Conservation (phyloP, 1,139 yeast species). For the Kurtzmaniella quercitrusa region DNA sequence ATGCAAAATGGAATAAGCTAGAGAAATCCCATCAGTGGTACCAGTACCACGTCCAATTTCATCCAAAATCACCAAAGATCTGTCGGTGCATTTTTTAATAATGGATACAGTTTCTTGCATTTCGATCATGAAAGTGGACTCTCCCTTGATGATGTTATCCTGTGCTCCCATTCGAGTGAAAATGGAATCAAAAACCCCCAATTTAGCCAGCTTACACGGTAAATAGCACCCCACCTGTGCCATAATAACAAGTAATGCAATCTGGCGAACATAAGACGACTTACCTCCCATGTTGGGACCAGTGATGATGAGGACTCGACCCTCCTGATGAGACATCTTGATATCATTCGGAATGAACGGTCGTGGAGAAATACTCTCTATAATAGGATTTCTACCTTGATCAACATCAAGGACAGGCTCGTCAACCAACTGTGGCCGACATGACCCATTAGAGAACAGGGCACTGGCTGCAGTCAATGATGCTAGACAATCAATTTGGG, state of each 20-base stretch:
- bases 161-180: slow-evolving; percentile 67
- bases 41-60: slow-evolving; percentile 90
- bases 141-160: slow-evolving; percentile 63
- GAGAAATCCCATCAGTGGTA: slow-evolving; percentile 83
- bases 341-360: slow-evolving; percentile 71
- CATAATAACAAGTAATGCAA: slow-evolving; percentile 54
- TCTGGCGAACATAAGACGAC: slow-evolving; percentile 62
- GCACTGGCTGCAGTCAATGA: slow-evolving; percentile 66
- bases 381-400: slow-evolving; percentile 76
- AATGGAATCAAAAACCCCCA: slow-evolving; percentile 60
- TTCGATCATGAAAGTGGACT: slow-evolving; percentile 76
- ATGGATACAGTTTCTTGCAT: slow-evolving; percentile 62
- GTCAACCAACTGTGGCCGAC: slow-evolving; percentile 53
- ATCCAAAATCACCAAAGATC: slow-evolving; percentile 68
- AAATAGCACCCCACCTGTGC: slow-evolving; percentile 47
- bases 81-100: slow-evolving; percentile 36
- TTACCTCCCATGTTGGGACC: slow-evolving; percentile 83
- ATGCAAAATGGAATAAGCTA: slow-evolving; percentile 73
- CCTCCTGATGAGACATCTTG: slow-evolving; percentile 35
- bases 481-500: slow-evolving; percentile 68
- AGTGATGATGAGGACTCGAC: slow-evolving; percentile 59
- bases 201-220: slow-evolving; percentile 38
- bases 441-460: slow-evolving; percentile 36
- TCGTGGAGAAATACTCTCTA: slow-evolving; percentile 46
- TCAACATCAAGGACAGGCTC: slow-evolving; percentile 48